These are phyloP conservation scores for Panellus pusillus DNA, from an alignment of 768 basidiomycete species.

Conservation along the genomic window DNA sequence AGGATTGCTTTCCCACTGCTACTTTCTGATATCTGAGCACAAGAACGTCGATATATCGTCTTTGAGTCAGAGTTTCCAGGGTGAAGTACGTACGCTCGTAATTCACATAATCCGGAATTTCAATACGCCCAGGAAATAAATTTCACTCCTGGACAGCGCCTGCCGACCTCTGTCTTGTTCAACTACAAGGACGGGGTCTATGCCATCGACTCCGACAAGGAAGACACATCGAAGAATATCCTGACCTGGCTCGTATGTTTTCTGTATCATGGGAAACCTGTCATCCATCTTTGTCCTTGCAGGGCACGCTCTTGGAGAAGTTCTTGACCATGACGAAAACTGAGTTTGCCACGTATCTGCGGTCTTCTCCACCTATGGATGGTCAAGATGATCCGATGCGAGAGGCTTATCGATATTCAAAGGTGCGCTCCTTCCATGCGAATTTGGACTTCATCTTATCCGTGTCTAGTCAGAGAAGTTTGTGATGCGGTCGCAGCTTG, in stretches of 20 bases:
- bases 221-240: constrained; percentile 60
- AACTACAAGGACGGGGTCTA: constrained; percentile 67
- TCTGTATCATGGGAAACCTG: neutral
- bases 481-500: constrained; percentile 94
- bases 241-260: constrained; percentile 68
- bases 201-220: constrained; percentile 57
- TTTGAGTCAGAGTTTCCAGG: constrained; percentile 59
- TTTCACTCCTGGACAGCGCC: constrained; percentile 79
- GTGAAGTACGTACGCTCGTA: constrained; percentile 48
- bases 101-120: neutral
- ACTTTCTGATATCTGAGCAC: constrained; percentile 79
- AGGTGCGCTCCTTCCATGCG: constrained; percentile 45
- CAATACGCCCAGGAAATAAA: constrained; percentile 43
- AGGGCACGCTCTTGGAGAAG: constrained; percentile 91
- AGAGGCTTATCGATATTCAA: constrained; percentile 87
- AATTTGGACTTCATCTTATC: neutral
- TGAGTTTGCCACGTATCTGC: constrained; percentile 62
- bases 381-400: constrained; percentile 37
- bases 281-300: neutral
- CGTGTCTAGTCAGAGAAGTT: constrained; percentile 52
- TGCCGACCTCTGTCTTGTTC: constrained; percentile 71
- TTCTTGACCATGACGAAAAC: constrained; percentile 68
- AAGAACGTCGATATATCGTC: constrained; percentile 60
- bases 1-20: constrained; percentile 81
- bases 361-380: constrained; percentile 32